Evolutionary conservation across 345 rosid species (phyloP), one percentile per base, ranked within the genome.

Genomic region (Excoecaria agallocha): DNA sequence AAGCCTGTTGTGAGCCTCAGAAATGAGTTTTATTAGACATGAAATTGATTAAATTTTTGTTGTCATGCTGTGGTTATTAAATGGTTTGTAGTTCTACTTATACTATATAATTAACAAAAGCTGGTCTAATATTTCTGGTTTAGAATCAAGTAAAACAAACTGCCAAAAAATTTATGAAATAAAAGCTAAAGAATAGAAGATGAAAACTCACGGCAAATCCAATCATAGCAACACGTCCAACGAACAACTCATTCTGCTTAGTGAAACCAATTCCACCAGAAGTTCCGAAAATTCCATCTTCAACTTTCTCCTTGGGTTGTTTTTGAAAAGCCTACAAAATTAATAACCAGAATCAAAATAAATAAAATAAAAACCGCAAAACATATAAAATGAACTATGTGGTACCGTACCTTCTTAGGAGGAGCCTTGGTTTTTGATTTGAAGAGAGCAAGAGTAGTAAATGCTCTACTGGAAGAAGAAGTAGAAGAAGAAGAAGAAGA

Each of bases 181-280:
- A 57, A n/a, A 48, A 25, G 6, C 10, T 51, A 35, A 20, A 35
- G 25, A 62, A 30, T 30, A 20, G 10, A 19, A 45, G 38, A 37
- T 9, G 59, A 9, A 35, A 12, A 77, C 94, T 90, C 78, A 94
- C 98, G 45, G 98, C 98, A 74, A 94, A 94, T 60, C 98, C 98
- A 79, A 94, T 59, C 98, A 94, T 94, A 76, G 98, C 98, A 13
- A 94, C 98, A 68, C 98, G 97, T n/a, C 98, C 97, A 2, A 94
- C 98, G 54, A 94, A 94, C 78, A 94, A 95, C 78, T 94, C 98
- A 63, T 94, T 94, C 71, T 84, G 85, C 87, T 94, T 94, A 0
- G 98, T 94, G 79, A 94, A 94, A 80, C 98, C 98, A 50, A 94
- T 89, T 50, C 98, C 98, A 25, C 98, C 98, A 0, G 97, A 94